Conservation (phyloP, 1,284 basidiomycete genomes). For the Boletellus deceptivus region DNA sequence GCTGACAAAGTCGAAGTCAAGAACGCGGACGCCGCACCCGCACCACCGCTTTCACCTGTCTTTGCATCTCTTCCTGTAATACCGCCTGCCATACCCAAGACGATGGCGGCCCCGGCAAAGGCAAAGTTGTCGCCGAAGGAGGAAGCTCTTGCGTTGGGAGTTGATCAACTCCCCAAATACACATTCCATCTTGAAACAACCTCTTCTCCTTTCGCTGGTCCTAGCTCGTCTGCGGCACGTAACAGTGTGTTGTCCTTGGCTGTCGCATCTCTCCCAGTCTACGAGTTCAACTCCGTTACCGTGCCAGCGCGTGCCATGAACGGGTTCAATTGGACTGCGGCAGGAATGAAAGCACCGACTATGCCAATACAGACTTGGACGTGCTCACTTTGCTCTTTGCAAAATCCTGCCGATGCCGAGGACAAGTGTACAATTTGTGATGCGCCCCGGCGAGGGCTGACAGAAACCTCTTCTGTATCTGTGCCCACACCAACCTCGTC, state of each 20-base stretch:
- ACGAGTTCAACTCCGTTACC: slow-evolving; percentile 39
- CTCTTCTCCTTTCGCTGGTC: slow-evolving; percentile 30
- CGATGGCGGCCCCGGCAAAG: slow-evolving; percentile 2
- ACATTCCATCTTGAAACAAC: slow-evolving; percentile 24
- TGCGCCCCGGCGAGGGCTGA: slow-evolving; percentile 29
- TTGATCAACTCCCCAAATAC: slow-evolving; percentile 32
- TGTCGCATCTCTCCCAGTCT: slow-evolving; percentile 39
- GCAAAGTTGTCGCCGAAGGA: slow-evolving; percentile 30
- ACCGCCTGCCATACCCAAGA: slow-evolving; percentile 1
- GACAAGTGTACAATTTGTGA: slow-evolving; percentile 56
- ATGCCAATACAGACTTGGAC: slow-evolving; percentile 37
- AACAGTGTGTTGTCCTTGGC: slow-evolving; percentile 31
- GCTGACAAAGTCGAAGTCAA: slow-evolving; percentile 37
- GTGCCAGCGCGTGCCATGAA: slow-evolving; percentile 26
- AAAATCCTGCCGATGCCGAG: slow-evolving; percentile 43
- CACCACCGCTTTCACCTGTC: slow-evolving; percentile 21
- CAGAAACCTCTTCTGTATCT: slow-evolving; percentile 13
- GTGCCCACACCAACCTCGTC: background rate
- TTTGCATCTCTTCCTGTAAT: slow-evolving; percentile 10
- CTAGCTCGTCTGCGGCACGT: slow-evolving; percentile 39
- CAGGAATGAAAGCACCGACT: slow-evolving; percentile 36
- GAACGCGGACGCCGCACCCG: slow-evolving; percentile 10
- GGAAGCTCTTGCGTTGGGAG: slow-evolving; percentile 29
- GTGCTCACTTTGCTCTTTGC: slow-evolving; percentile 45
- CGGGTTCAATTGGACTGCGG: slow-evolving; percentile 45